Conservation (phyloP, 768 basidiomycete species). For the Pleurotus citrinopileatus region DNA sequence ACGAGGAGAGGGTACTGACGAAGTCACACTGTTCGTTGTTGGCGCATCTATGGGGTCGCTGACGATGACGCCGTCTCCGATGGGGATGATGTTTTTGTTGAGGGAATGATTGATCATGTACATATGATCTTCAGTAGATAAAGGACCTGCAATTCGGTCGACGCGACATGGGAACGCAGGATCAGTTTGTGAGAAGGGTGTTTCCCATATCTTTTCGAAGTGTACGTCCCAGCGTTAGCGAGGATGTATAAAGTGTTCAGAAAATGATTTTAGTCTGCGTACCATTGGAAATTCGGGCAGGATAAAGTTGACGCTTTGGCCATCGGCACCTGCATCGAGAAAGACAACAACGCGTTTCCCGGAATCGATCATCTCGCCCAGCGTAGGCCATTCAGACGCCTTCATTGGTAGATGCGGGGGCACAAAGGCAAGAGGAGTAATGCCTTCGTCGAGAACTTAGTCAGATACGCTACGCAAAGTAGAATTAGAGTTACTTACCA, state of each 20-base stretch:
- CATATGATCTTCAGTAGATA: slow-evolving; percentile 47
- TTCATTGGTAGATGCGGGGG: slow-evolving; percentile 45
- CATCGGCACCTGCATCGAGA: slow-evolving; percentile 48
- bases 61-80: slow-evolving; percentile 33
- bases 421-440: slow-evolving; percentile 45
- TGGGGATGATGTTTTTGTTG: slow-evolving; percentile 40
- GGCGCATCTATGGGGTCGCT: slow-evolving; percentile 34
- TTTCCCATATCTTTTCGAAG: slow-evolving; percentile 52
- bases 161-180: slow-evolving; percentile 50
- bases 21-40: slow-evolving; percentile 35
- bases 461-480: not conserved
- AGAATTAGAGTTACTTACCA: slow-evolving; percentile 27
- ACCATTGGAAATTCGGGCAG: slow-evolving; percentile 59
- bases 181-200: slow-evolving; percentile 50
- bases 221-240: not conserved
- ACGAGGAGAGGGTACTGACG: slow-evolving; percentile 27
- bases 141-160: slow-evolving; percentile 47
- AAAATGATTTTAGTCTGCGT: not conserved
- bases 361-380: slow-evolving; percentile 58
- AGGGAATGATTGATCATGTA: slow-evolving; percentile 61
- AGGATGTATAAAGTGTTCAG: no score
- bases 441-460: slow-evolving; percentile 24
- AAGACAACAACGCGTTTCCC: slow-evolving; percentile 63
- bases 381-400: slow-evolving; percentile 56
- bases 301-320: slow-evolving; percentile 42